Evolutionary conservation across 2,329 filamentous ascomycete species (phyloP).

Genomic region (Talaromyces sp.): DNA sequence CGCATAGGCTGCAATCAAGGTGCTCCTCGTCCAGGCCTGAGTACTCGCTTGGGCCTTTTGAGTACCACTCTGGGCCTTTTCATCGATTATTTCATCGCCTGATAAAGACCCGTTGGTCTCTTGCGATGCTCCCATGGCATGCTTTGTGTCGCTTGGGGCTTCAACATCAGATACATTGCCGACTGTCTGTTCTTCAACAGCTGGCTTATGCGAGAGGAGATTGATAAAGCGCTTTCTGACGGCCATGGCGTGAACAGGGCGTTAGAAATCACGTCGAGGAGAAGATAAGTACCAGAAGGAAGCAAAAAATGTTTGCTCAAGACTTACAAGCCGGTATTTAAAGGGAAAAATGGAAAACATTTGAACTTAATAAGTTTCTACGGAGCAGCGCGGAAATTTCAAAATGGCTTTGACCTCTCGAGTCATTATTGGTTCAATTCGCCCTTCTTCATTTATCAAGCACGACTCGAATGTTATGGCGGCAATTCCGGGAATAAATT

Average conservation of each 20-base stretch:
- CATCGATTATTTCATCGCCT: slow-evolving; percentile 9
- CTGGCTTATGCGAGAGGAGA: slow-evolving; percentile 1
- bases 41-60: slow-evolving; percentile 13
- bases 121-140: not conserved
- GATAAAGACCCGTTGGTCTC: not conserved
- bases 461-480: not conserved
- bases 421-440: too few species aligned
- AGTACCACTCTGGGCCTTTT: slow-evolving; percentile 17
- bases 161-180: not conserved
- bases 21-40: slow-evolving; percentile 12
- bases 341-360: too few species aligned
- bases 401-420: too few species aligned
- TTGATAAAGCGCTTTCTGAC: slow-evolving; percentile 14
- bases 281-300: too few species aligned
- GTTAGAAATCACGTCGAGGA: too few species aligned
- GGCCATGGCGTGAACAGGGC: slow-evolving; percentile 1
- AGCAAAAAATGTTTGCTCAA: too few species aligned
- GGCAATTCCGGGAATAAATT: not conserved
- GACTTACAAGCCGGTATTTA: too few species aligned
- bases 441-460: not conserved
- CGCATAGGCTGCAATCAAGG: slow-evolving; percentile 12
- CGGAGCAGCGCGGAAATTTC: too few species aligned
- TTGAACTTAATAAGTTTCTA: too few species aligned
- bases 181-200: not conserved
- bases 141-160: not conserved